phyloP scores from a whole-genome alignment of 169 alveolate genomes.

The Eimeria praecox region DNA sequence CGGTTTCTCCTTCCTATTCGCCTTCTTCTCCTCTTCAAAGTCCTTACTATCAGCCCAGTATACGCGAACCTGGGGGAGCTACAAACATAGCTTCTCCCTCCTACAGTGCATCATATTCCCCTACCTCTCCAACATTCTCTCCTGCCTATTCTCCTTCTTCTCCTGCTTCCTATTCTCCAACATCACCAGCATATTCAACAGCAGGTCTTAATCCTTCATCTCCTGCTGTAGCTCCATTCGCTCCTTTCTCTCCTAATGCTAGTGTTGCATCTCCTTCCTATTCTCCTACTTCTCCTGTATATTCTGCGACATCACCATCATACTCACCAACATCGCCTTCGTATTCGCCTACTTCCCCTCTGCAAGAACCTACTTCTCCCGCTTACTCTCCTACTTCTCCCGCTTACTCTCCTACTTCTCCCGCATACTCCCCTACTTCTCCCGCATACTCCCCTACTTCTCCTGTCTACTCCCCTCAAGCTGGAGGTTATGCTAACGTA shows the following conservation, averaged over 20 bases:
- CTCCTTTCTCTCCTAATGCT: constrained; percentile 84
- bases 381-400: no score
- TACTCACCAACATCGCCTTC: constrained; percentile 22
- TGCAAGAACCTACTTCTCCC: no score
- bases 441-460: neutral
- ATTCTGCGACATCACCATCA: constrained; percentile 86
- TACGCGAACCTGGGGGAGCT: constrained; percentile 26
- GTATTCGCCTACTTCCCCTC: no score
- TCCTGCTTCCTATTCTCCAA: constrained; percentile 80
- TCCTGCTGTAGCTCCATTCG: constrained; percentile 82
- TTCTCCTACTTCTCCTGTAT: constrained; percentile 95
- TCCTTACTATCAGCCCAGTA: constrained; percentile 37
- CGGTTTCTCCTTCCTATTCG: constrained; percentile 89
- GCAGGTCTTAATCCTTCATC: constrained; percentile 78
- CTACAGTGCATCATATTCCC: constrained; percentile 73
- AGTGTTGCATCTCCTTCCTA: constrained; percentile 94
- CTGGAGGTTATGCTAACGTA: constrained; percentile 72
- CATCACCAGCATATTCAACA: constrained; percentile 83
- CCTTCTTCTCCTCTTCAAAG: constrained; percentile 83
- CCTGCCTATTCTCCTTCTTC: constrained; percentile 82
- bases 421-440: no score
- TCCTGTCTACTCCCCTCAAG: constrained; percentile 75
- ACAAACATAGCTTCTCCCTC: constrained; percentile 7
- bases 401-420: no score
- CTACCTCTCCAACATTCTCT: constrained; percentile 85